A percentile compares a stretch with the other conserved stretches of the same genome.
Evolutionary conservation across 768 basidiomycete species (phyloP).

Genomic region (Termitomyces eurrhizus): DNA sequence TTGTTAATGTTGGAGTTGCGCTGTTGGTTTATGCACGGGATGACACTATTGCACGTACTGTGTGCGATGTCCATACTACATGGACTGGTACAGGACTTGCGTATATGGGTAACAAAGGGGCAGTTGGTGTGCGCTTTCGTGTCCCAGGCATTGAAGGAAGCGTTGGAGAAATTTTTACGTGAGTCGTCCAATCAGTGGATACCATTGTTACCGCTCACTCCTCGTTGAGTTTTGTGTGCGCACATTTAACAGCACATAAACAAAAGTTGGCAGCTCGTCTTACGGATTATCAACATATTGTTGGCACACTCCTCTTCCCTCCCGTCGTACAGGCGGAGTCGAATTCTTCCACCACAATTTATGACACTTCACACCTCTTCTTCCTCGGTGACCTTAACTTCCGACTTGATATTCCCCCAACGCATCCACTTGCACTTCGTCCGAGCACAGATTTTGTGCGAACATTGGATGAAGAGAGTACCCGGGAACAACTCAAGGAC

Average conservation of each 20-base stretch:
- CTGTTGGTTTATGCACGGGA: constrained; percentile 85
- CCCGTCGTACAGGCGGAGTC: constrained; percentile 36
- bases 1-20: constrained; percentile 85
- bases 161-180: constrained; percentile 82
- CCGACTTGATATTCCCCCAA: constrained; percentile 62
- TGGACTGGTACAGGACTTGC: constrained; percentile 72
- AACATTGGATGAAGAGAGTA: constrained; percentile 43
- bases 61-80: constrained; percentile 64
- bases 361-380: constrained; percentile 87
- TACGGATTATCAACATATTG: constrained; percentile 78
- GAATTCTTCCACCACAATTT: constrained; percentile 54
- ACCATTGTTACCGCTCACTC: constrained; percentile 3
- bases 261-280: constrained; percentile 61
- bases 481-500: constrained; percentile 60
- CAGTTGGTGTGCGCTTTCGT: constrained; percentile 83
- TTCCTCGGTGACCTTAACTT: constrained; percentile 95
- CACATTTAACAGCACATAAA: constrained; percentile 86
- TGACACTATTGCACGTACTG: constrained; percentile 52
- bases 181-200: constrained; percentile 28
- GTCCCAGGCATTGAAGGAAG: constrained; percentile 51
- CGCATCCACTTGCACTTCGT: constrained; percentile 39
- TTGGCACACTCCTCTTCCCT: constrained; percentile 74
- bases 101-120: constrained; percentile 94
- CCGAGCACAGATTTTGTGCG: constrained; percentile 34
- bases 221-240: constrained; percentile 64